Evolutionary conservation across 495 filamentous ascomycete species (phyloP).

Genomic region (Penicillium parvum): DNA sequence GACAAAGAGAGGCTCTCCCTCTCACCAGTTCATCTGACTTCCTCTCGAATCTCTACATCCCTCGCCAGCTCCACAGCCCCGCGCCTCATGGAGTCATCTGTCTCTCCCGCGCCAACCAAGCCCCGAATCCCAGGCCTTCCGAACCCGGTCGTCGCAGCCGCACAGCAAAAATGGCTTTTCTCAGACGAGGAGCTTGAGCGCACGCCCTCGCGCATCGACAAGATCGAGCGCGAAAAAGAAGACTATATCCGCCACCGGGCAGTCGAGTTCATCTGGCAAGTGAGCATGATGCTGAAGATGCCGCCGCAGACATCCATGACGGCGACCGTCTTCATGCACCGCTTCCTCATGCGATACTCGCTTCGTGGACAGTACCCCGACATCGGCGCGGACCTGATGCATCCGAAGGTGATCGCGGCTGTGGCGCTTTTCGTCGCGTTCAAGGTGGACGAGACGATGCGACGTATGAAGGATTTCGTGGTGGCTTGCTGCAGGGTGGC

Average conservation of each 20-base stretch:
- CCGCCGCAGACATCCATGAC: slow-evolving; percentile 88
- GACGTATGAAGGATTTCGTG: slow-evolving; percentile 89
- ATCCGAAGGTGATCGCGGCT: slow-evolving; percentile 87
- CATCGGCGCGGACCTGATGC: slow-evolving; percentile 40
- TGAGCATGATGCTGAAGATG: slow-evolving; percentile 86
- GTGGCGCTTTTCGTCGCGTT: slow-evolving; percentile 89
- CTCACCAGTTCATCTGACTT: too few relatives aligned
- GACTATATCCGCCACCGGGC: slow-evolving; percentile 77
- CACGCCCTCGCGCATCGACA: slow-evolving; percentile 80
- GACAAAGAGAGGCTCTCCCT: too few relatives aligned
- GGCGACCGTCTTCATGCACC: slow-evolving; percentile 89
- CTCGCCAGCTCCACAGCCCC: background rate
- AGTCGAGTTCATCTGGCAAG: slow-evolving; percentile 92
- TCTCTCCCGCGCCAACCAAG: slow-evolving; percentile 23
- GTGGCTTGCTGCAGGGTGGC: slow-evolving; percentile 90
- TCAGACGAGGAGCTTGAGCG: slow-evolving; percentile 73
- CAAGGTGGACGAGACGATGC: slow-evolving; percentile 93
- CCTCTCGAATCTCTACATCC: background rate
- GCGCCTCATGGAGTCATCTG: slow-evolving; percentile 29
- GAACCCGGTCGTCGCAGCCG: slow-evolving; percentile 47
- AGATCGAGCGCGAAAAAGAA: slow-evolving; percentile 70
- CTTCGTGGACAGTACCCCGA: slow-evolving; percentile 53
- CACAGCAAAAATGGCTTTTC: slow-evolving; percentile 82
- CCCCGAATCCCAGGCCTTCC: slow-evolving; percentile 47
- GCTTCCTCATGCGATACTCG: slow-evolving; percentile 85